A percentile compares a stretch with the other conserved stretches of the same genome.
Conservation (phyloP, 208 protist species). For the Angomonas ambiguus region DNA sequence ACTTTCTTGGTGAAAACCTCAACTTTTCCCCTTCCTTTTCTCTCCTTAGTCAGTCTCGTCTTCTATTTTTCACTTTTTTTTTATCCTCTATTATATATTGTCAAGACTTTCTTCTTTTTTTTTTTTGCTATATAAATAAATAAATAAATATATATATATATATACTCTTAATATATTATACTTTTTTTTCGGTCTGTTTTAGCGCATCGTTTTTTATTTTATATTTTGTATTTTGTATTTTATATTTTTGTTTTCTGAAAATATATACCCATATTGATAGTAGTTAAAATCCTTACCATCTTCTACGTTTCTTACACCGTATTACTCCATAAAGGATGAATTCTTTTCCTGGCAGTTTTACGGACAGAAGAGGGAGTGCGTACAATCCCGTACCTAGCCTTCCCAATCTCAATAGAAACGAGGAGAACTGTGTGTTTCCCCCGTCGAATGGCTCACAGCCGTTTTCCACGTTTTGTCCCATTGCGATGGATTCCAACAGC, state of each 20-base stretch:
- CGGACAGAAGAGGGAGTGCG: background rate
- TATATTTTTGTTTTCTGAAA: background rate
- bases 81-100: background rate
- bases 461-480: background rate
- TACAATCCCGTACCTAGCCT: background rate
- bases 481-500: background rate
- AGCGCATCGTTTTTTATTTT: slow-evolving; percentile 13
- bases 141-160: background rate
- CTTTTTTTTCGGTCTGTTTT: slow-evolving; percentile 4
- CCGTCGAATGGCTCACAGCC: background rate
- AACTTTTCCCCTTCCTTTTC: background rate
- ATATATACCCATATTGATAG: background rate
- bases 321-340: background rate
- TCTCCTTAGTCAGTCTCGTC: background rate
- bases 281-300: too few species aligned
- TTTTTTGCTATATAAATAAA: background rate
- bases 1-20: background rate
- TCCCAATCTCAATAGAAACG: background rate
- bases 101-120: background rate
- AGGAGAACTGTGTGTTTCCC: background rate
- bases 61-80: slow-evolving; percentile 3
- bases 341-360: background rate
- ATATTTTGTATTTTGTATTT: slow-evolving; percentile 15
- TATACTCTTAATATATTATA: background rate
- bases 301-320: too few species aligned